Evolutionary conservation across 345 rosid species (phyloP).

Genomic region (Dimocarpus longan): DNA sequence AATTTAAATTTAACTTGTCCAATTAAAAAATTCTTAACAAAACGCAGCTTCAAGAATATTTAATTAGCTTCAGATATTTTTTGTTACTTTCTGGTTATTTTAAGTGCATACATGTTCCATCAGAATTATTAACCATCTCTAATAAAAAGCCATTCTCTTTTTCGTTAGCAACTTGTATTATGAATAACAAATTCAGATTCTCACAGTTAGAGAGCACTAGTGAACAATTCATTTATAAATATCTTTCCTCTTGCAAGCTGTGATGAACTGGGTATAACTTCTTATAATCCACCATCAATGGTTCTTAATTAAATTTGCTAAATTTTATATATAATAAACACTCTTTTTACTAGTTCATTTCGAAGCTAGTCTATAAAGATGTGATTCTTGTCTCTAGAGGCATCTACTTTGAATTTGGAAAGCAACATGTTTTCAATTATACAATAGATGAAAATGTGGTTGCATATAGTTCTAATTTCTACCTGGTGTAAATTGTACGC

Average conservation of each 20-base stretch:
- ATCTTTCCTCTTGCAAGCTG: background rate
- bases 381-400: no score
- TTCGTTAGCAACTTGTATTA: background rate
- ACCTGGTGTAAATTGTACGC: no score
- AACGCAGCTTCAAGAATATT: background rate
- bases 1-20: background rate
- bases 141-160: background rate
- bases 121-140: background rate
- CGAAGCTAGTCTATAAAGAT: background rate
- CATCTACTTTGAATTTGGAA: no score
- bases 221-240: background rate
- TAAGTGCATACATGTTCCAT: background rate
- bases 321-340: background rate
- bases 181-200: constrained; percentile 4
- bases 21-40: background rate
- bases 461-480: no score
- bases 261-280: background rate
- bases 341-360: background rate
- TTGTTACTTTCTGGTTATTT: background rate
- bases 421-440: no score
- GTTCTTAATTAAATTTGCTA: background rate
- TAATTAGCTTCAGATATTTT: constrained; percentile 10
- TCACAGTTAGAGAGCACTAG: constrained; percentile 8
- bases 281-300: background rate
- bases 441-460: no score